Evolutionary conservation across 169 alveolate species (phyloP), one percentile per base, ranked within the genome.

Genomic region (Toxoplasma gondii): DNA sequence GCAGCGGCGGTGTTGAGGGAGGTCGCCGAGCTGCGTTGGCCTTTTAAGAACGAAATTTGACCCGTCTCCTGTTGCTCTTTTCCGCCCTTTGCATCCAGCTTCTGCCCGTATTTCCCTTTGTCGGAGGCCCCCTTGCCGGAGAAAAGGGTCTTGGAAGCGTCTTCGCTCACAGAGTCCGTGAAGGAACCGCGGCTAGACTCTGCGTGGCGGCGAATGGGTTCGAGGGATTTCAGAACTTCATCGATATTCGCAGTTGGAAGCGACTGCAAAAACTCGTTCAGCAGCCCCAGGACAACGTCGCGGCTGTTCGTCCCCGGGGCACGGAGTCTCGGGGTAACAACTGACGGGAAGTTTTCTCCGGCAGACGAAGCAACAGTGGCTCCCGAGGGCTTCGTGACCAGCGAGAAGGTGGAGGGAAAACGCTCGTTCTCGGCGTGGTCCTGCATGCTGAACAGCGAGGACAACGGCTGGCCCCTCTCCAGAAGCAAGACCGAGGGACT

Each of bases 221-320:
- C 86, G 39, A 78, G 45, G n/a, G 86, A 78, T 45, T 9, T 45
- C 44, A 78, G n/a, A 17, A 78, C 86, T 36, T 78, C 44, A 10
- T 78, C 86, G 4, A 78, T n/a, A 27, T 78, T 78, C 7, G 86
- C 86, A 2, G 86, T 78, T 17, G 86, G 86, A 12, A 78, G 86
- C 10, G 86, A 10, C 86, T 78, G 49, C 86, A 78, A 45, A 2
- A 78, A 45, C 12, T 78, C 86, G n/a, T 78, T 1, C 45, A 78
- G 45, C n/a, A 78, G 43, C 86, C 86, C 86, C 27, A 78, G n/a
- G 43, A 78, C 86, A 45, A 78, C 86, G 22, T 41, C 86, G 27
- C 86, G 86, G n/a, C 43, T 78, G 39, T 31, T 38, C 39, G 86
- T 45, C 7, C 86, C 86, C 29, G 7, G 74, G 74, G 4, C 22